phyloP scores from a whole-genome alignment of 805 yeast genomes.

The Kluyveromyces wickerhamii region DNA sequence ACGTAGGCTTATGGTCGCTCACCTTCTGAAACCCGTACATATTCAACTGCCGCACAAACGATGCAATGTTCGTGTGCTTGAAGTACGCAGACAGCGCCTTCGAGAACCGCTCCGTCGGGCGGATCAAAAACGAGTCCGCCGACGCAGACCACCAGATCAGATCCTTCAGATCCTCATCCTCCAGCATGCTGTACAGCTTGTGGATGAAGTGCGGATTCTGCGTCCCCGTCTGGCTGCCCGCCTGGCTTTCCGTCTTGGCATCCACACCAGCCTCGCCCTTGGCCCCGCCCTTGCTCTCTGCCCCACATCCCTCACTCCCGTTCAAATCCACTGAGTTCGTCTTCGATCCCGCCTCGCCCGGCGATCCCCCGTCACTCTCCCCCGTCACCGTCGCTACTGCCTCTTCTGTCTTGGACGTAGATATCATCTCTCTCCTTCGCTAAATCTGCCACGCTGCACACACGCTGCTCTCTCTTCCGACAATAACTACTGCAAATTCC shows the following conservation, averaged over 20 bases:
- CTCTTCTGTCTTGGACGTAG: background rate
- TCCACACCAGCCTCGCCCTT: background rate
- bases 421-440: too few relatives aligned
- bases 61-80: slow-evolving; percentile 74
- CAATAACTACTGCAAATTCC: too few relatives aligned
- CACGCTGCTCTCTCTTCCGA: background rate
- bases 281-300: slow-evolving; percentile 1
- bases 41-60: slow-evolving; percentile 70
- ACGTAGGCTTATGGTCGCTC: slow-evolving; percentile 8
- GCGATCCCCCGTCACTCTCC: slow-evolving; percentile 4
- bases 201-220: slow-evolving; percentile 69
- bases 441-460: background rate
- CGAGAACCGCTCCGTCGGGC: slow-evolving; percentile 82
- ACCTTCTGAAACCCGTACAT: slow-evolving; percentile 85
- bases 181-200: slow-evolving; percentile 84
- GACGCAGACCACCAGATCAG: slow-evolving; percentile 80
- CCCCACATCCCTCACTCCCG: too few relatives aligned
- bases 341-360: slow-evolving; percentile 1
- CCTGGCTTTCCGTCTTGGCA: background rate
- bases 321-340: too few relatives aligned
- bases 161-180: slow-evolving; percentile 62
- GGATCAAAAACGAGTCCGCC: slow-evolving; percentile 66
- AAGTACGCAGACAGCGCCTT: slow-evolving; percentile 58
- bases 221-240: slow-evolving; percentile 15
- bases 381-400: background rate